Conservation (phyloP, 2,329 filamentous ascomycete species). For the Colletotrichum tropicale region DNA sequence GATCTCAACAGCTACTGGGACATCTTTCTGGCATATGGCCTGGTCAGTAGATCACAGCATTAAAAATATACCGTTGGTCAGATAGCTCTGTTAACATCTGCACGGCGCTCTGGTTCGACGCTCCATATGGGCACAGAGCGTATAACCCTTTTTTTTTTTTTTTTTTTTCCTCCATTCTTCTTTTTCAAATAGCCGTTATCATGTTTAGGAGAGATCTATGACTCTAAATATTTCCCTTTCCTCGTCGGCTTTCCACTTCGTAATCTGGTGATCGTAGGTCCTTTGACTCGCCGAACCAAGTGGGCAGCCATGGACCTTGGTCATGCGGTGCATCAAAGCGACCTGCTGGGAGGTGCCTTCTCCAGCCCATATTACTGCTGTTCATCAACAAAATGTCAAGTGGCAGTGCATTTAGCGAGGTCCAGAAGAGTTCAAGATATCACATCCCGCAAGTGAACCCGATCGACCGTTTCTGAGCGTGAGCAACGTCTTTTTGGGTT, state of each 20-base stretch:
- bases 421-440: not conserved
- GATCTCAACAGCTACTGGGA: not conserved
- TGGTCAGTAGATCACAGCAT: not conserved
- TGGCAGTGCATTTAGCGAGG: not conserved
- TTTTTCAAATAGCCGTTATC: not conserved
- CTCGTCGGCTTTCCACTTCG: not conserved
- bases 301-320: not conserved
- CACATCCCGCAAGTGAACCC: not conserved
- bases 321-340: not conserved
- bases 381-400: not conserved
- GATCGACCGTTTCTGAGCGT: not conserved
- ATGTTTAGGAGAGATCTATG: no score
- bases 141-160: not conserved
- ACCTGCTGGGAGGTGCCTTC: not conserved
- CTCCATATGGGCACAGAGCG: not conserved
- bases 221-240: not conserved
- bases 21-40: not conserved
- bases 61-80: not conserved
- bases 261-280: not conserved
- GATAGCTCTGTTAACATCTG: not conserved
- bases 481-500: not conserved
- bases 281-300: not conserved
- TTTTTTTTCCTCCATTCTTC: not conserved
- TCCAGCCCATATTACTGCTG: not conserved
- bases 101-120: not conserved